These are phyloP conservation scores for Heteromeles arbutifolia DNA, from an alignment of 306 rosid species.

Conservation along the genomic window DNA sequence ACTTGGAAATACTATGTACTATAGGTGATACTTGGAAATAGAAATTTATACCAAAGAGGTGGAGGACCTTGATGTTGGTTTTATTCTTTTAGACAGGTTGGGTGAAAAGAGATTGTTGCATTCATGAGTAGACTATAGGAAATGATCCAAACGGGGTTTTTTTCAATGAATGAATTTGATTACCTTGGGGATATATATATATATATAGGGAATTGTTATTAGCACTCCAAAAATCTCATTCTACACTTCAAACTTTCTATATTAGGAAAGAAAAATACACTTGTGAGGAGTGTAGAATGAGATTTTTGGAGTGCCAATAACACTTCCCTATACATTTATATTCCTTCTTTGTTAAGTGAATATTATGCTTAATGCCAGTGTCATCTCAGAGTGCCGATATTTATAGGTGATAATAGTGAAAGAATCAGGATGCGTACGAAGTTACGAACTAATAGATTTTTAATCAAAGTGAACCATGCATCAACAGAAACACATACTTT, in stretches of 20 bases:
- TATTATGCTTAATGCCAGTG: neutral
- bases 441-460: neutral
- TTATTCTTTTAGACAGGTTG: no score
- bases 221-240: no score
- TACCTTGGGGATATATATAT: no score
- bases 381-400: neutral
- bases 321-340: no score
- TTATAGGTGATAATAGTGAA: neutral
- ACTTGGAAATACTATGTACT: no score
- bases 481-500: neutral
- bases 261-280: no score
- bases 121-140: neutral
- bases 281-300: no score
- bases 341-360: neutral
- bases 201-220: no score
- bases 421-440: neutral
- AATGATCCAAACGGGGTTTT: neutral
- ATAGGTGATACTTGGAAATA: neutral
- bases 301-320: no score
- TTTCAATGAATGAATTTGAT: neutral
- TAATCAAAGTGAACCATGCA: neutral
- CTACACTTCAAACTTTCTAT: no score
- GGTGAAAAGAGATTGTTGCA: neutral
- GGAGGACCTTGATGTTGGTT: neutral
- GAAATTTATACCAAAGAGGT: neutral